Evolutionary conservation across 441 rosid genomes (phyloP), one percentile per base, ranked within the genome.

Genomic region (Metrosideros polymorpha): DNA sequence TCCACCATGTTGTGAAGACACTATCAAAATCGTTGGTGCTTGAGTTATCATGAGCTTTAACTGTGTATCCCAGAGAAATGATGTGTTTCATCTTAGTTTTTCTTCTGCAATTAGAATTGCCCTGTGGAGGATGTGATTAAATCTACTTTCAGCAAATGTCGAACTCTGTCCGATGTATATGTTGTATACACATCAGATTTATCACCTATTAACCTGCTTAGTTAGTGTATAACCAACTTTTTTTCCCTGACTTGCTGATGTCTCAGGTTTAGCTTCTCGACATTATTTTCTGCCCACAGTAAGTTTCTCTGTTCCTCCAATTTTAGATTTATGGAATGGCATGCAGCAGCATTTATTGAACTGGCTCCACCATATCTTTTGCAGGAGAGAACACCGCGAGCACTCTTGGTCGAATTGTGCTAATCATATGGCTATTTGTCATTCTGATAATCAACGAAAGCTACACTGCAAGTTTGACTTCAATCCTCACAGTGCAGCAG

Each of bases 191-290:
- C n/a, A 22, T 71, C 79, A 6, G 79, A 71, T 71, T 71, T 71
- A 71, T 71, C 79, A 39, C 79, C 79, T 71, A 6, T 39, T 71
- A n/a, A 71, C 79, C 49, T 10, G 29, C 49, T 71, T 71, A 18
- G 13, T 75, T 61, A 49, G 52, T 2, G 32, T 89, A 89, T 93
- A 91, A 91, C 89, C 18, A n/a, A 50, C 49, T 77, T 85, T 83
- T 85, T 89, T 56, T 86, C 90, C 14, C 3, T 53, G 42, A 83
- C 45, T 54, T 87, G 89, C 85, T 87, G 66, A 87, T 85, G 63
- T 13, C 94, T 93, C 98, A 97, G 99, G 99, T 96, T 97, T 94
- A 94, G 98, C 92, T 92, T 97, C 88, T 97, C 99, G 14, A 97
- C 99, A 56, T 85, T 97, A 87, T 97, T 97, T 91, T 97, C 94